phyloP scores from a whole-genome alignment of 805 yeast species.

The Teunomyces panamensis region DNA sequence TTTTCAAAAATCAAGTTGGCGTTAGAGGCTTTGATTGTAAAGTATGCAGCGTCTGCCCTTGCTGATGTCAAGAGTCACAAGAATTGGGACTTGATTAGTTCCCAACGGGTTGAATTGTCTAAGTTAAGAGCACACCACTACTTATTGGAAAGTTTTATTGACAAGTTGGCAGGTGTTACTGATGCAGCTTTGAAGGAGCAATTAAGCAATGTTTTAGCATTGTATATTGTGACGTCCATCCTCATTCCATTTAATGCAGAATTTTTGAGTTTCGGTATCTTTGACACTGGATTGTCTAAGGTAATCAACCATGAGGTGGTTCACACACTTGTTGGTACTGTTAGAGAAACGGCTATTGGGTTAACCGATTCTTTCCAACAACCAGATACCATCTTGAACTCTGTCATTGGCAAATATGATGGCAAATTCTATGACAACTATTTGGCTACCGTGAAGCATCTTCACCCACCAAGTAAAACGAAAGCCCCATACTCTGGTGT shows the following conservation, averaged over 20 bases:
- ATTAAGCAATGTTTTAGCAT: slow-evolving; percentile 29
- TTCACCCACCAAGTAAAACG: slow-evolving; percentile 30
- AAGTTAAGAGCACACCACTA: slow-evolving; percentile 45
- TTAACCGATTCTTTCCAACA: slow-evolving; percentile 44
- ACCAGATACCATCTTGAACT: slow-evolving; percentile 42
- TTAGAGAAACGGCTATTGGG: slow-evolving; percentile 41
- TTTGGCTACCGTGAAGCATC: slow-evolving; percentile 32
- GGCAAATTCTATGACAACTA: slow-evolving; percentile 46
- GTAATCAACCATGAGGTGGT: slow-evolving; percentile 23
- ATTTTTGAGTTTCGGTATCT: slow-evolving; percentile 35
- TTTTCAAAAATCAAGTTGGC: slow-evolving; percentile 17
- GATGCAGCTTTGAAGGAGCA: slow-evolving; percentile 23
- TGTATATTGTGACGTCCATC: slow-evolving; percentile 31
- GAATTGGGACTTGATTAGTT: slow-evolving; percentile 34
- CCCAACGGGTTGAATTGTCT: slow-evolving; percentile 37
- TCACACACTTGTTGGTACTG: slow-evolving; percentile 30
- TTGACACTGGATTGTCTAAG: slow-evolving; percentile 28
- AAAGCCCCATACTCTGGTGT: slow-evolving; percentile 42
- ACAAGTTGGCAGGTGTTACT: slow-evolving; percentile 14
- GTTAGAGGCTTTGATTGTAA: slow-evolving; percentile 36
- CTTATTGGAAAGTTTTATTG: slow-evolving; percentile 27
- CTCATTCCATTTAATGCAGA: slow-evolving; percentile 35
- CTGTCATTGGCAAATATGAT: slow-evolving; percentile 41
- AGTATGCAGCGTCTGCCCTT: slow-evolving; percentile 29
- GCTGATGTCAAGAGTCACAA: slow-evolving; percentile 23